Conservation (phyloP, 2,329 filamentous ascomycete genomes). For the Aspergillus fumigatiaffinis region DNA sequence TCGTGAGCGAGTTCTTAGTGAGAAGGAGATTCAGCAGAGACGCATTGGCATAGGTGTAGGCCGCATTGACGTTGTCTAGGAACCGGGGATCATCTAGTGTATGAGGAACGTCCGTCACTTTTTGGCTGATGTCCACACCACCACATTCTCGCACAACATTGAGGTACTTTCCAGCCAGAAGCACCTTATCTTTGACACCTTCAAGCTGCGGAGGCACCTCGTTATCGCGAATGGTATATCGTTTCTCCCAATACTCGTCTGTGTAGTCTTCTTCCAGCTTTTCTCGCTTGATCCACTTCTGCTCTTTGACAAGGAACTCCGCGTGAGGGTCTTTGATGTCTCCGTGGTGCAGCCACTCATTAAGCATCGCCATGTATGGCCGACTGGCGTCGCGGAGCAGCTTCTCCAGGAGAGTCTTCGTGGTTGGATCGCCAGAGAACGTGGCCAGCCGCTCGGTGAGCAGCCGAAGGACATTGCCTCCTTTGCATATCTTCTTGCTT, state of each 20-base stretch:
- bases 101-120: constrained; percentile 79
- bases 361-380: constrained; percentile 97
- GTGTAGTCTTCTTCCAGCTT: constrained; percentile 93
- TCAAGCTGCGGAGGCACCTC: constrained; percentile 90
- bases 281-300: constrained; percentile 90
- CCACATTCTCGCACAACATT: constrained; percentile 97
- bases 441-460: constrained; percentile 79
- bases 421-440: constrained; percentile 90
- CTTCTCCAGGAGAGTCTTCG: constrained; percentile 73
- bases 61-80: constrained; percentile 90
- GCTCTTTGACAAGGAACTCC: constrained; percentile 93
- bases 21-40: constrained; percentile 86
- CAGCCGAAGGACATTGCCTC: constrained; percentile 87
- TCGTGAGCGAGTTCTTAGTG: constrained; percentile 86
- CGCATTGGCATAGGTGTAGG: constrained; percentile 92
- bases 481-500: constrained; percentile 90
- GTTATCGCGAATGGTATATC: constrained; percentile 89
- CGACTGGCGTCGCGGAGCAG: constrained; percentile 82
- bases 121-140: constrained; percentile 88
- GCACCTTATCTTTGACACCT: constrained; percentile 85
- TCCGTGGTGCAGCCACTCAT: constrained; percentile 96
- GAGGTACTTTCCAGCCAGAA: constrained; percentile 93
- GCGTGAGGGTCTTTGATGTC: constrained; percentile 90
- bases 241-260: constrained; percentile 97
- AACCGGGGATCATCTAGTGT: constrained; percentile 92